Evolutionary conservation across 192 early-diverging fungal genomes (phyloP), one percentile per base, ranked within the genome.

Genomic region (Coemansia sp.): DNA sequence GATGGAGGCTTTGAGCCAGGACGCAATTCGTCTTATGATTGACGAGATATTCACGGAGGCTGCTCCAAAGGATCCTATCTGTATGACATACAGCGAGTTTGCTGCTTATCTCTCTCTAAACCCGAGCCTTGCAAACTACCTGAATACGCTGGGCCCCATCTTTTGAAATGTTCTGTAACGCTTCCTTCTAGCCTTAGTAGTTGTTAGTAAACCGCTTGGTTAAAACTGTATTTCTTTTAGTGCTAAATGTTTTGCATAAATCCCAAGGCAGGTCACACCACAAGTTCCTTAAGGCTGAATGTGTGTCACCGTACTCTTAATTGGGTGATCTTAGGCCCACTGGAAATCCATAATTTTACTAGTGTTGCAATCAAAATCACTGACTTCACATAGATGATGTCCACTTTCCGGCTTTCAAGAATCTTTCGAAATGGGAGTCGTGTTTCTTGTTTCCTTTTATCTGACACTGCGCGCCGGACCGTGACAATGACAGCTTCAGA

Each of bases 11-110:
- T 90, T 98, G 87, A 87, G 88, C 11, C 93, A 94, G 70, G 93
- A 95, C 64, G 93, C 96, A 0, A 93, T 97, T 50, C 87, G 92
- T 57, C 93, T 97, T 59, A 94, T 98, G 91, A 92, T 97, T 19
- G 90, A 94, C 46, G 92, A 89, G 69, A 91, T 93, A 11, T 95
- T 95, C 65, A 67, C 70, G 23, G 85, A 83, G 52, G 87, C 88
- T 52, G 75, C 81, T 29, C 82, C 85, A 0, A 72, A 71, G 42
- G 78, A 87, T 55, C 82, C 86, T 24, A 88, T 89, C 21, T 90
- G 70, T 63, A 87, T 98, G 64, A 88, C 84, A 0, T 85, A 87
- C 62, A 87, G 92, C 23, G 93, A 94, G 82, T 97, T 98, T 64
- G 74, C 77, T 36, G 71, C 68, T 21, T 93, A 91, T 66, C 91